A percentile compares a stretch with the other conserved stretches of the same genome.
These are phyloP conservation scores for Alternaria sp. DNA, from an alignment of 2,329 filamentous ascomycete species.

Conservation along the genomic window DNA sequence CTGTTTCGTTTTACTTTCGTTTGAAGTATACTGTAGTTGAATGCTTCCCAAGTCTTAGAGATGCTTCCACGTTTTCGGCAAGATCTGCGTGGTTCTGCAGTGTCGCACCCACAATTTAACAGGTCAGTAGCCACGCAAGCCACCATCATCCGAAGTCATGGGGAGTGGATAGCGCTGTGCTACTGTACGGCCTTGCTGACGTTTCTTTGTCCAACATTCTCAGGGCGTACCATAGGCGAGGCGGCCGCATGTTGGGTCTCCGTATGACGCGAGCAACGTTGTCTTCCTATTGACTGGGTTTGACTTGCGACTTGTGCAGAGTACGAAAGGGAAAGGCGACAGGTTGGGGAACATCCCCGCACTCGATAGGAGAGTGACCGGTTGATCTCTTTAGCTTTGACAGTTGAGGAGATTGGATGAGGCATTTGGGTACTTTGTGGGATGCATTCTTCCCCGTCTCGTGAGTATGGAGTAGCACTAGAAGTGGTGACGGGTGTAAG, in stretches of 20 bases:
- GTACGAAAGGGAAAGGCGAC: not conserved
- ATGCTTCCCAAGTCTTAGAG: not conserved
- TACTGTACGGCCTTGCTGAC: conserved; percentile 8
- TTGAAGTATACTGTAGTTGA: conserved; percentile 3
- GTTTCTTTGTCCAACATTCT: conserved; percentile 19
- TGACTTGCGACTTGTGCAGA: not conserved
- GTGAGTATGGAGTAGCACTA: not conserved
- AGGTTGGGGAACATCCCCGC: not conserved
- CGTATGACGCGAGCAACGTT: conserved; percentile 1
- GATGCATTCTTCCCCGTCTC: not conserved
- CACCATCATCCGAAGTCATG: conserved; percentile 1
- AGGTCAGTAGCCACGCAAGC: conserved; percentile 1
- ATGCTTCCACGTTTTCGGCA: not conserved
- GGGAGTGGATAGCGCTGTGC: conserved; percentile 5
- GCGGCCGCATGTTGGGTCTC: conserved; percentile 3
- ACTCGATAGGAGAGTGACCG: conserved; percentile 1
- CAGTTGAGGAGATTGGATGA: not conserved
- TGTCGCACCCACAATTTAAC: not conserved
- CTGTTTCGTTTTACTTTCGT: conserved; percentile 16
- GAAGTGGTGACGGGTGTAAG: not conserved
- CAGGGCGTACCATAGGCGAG: conserved; percentile 13
- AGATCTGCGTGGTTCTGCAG: not conserved
- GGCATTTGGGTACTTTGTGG: not conserved
- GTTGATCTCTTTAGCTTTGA: not conserved
- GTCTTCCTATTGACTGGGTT: conserved; percentile 1